phyloP scores from a whole-genome alignment of 805 yeast genomes.

The Kazachstania psychrophila region DNA sequence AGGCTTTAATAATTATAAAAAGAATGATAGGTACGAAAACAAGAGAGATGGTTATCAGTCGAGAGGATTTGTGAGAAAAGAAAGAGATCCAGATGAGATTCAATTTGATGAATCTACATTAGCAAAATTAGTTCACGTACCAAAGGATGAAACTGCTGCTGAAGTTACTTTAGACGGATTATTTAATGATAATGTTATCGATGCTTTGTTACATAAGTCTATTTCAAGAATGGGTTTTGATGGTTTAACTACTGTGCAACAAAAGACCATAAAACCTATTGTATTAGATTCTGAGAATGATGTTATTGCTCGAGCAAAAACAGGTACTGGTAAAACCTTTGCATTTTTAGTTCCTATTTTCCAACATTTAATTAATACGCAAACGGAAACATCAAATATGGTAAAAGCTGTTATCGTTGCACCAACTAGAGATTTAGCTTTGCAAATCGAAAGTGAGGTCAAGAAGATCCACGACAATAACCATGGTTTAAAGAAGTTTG shows the following conservation, averaged over 20 bases:
- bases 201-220: conserved; percentile 28
- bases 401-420: conserved; percentile 64
- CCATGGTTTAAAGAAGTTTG: conserved; percentile 23
- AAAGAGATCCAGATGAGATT: conserved; percentile 8
- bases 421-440: conserved; percentile 88
- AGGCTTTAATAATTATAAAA: not conserved
- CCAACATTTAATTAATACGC: conserved; percentile 39
- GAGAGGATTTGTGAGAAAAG: conserved; percentile 6
- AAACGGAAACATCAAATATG: conserved; percentile 25
- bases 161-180: conserved; percentile 26
- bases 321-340: conserved; percentile 92
- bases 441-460: conserved; percentile 65
- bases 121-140: conserved; percentile 15
- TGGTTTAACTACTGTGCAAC: conserved; percentile 61
- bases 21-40: not conserved
- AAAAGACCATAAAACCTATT: conserved; percentile 49
- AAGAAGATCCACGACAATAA: conserved; percentile 34
- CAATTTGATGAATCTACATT: conserved; percentile 8
- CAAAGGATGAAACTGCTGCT: conserved; percentile 3
- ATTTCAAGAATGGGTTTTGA: conserved; percentile 37
- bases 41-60: not conserved
- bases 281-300: conserved; percentile 40
- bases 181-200: conserved; percentile 23
- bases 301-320: conserved; percentile 79
- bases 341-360: conserved; percentile 79